Evolutionary conservation across 805 yeast genomes (phyloP), one percentile per base, ranked within the genome.

Genomic region (Tetrapisispora fleetii): DNA sequence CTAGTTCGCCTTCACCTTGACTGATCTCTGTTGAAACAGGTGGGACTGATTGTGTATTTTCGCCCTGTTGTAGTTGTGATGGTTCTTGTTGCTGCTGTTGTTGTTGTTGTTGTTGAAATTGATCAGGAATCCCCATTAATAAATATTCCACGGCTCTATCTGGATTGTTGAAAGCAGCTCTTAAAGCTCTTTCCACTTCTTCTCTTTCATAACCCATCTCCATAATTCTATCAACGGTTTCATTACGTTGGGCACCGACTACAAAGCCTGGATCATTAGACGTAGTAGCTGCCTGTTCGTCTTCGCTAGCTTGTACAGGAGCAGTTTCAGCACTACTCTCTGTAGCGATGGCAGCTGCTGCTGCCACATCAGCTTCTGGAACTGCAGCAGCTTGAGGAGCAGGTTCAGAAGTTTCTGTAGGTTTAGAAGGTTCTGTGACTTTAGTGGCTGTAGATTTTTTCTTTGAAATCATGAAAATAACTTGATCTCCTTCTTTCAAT

Each of bases 81-180:
- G 28, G 43, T 35, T 52, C 63, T 14, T 65, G 61, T 11, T 60
- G 58, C n/a, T 67, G 69, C n/a, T 52, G 64, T 14, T 65, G 61
- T 11, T 60, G 58, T 17, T 67, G 69, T 17, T 62, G 69, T 53
- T 67, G 76, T 48, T 57, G 63, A 53, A 77, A 65, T 30, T 71
- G 64, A 58, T 83, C 91, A 21, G 96, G 96, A 40, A 91, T 78
- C 2, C 97, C 98, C 43, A 90, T 87, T 54, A 93, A 71, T 45
- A 93, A 73, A 65, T 91, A 90, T 65, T 93, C 99, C 14, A 93
- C 98, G 0, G 99, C 99, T 59, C 99, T 81, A 64, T 91, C 98
- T 19, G 99, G 98, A 68, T 93, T 90, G 70, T 91, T 91, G 71
- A 81, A 93, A 1, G 99, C 98, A 16, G 96, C 95, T 58, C 95